A percentile compares a stretch with the other conserved stretches of the same genome.
phyloP scores from a whole-genome alignment of 2,329 filamentous ascomycete species.

The Alternaria angustiovoidea region DNA sequence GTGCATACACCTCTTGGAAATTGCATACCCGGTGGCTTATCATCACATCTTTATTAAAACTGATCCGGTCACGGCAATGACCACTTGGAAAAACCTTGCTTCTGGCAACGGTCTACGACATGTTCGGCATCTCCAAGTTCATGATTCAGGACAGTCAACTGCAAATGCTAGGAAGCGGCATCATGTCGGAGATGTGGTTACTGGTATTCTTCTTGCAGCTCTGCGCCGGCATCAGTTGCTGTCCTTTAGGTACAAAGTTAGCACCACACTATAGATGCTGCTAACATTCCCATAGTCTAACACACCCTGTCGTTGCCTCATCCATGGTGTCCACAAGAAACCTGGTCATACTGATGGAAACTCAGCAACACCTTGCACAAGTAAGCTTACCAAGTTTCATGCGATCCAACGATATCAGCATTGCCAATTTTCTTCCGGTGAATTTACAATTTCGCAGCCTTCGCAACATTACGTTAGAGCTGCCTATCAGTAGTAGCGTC shows the following conservation, averaged over 20 bases:
- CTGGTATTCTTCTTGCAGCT: neutral
- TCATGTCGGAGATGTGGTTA: neutral
- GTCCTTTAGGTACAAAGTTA: conserved; percentile 2
- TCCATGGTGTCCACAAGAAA: neutral
- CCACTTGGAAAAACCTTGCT: conserved; percentile 1
- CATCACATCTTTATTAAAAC: neutral
- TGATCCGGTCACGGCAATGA: neutral
- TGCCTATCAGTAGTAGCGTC: neutral
- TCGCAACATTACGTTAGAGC: neutral
- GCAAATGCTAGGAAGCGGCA: neutral
- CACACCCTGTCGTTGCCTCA: neutral
- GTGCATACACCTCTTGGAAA: neutral
- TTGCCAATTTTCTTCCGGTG: neutral
- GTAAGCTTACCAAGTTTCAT: neutral
- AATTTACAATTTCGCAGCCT: neutral
- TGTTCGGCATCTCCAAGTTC: conserved; percentile 3
- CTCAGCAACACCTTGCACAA: neutral
- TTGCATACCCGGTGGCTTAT: conserved; percentile 5
- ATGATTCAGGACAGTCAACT: neutral
- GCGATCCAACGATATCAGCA: neutral
- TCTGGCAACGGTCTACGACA: conserved; percentile 1
- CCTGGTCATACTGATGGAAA: neutral
- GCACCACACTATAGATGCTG: neutral
- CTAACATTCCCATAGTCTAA: neutral
- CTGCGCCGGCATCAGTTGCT: neutral